These are phyloP conservation scores for Plasmodium vivax DNA, from an alignment of 169 alveolate species.

Conservation along the genomic window DNA sequence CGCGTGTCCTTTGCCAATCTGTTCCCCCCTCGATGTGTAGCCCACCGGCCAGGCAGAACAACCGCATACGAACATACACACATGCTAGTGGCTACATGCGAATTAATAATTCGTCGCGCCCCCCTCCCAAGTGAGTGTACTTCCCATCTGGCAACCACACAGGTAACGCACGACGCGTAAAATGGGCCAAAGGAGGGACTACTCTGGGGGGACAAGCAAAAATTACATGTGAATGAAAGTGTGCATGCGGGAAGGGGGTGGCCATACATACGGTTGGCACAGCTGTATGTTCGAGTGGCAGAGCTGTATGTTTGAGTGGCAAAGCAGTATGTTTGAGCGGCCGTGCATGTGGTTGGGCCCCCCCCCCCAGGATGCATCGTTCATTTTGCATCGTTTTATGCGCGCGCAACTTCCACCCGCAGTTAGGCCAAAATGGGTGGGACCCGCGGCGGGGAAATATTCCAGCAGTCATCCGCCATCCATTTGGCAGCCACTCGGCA, in stretches of 20 bases:
- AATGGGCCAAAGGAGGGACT: not conserved
- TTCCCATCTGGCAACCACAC: not conserved
- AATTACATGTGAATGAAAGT: not conserved
- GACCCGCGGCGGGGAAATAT: not conserved
- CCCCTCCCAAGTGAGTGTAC: not conserved
- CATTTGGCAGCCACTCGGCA: too few relatives aligned
- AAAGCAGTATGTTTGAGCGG: too few relatives aligned
- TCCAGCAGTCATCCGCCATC: not conserved
- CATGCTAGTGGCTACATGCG: not conserved
- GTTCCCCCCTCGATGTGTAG: not conserved
- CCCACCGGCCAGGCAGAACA: not conserved
- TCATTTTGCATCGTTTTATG: not conserved
- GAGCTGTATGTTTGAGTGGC: too few relatives aligned
- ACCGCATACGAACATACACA: not conserved
- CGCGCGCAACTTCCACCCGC: not conserved
- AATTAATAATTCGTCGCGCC: not conserved
- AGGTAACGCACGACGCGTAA: not conserved
- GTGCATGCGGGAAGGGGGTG: not conserved
- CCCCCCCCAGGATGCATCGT: not conserved
- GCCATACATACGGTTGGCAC: not conserved
- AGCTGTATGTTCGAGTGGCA: too few relatives aligned
- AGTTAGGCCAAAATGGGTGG: not conserved
- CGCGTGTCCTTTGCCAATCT: not conserved
- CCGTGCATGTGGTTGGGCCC: not conserved
- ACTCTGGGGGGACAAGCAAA: not conserved